Base-by-base conservation (phyloP, 2,329 filamentous ascomycete genomes). In the Paecilomyces formosus region DNA sequence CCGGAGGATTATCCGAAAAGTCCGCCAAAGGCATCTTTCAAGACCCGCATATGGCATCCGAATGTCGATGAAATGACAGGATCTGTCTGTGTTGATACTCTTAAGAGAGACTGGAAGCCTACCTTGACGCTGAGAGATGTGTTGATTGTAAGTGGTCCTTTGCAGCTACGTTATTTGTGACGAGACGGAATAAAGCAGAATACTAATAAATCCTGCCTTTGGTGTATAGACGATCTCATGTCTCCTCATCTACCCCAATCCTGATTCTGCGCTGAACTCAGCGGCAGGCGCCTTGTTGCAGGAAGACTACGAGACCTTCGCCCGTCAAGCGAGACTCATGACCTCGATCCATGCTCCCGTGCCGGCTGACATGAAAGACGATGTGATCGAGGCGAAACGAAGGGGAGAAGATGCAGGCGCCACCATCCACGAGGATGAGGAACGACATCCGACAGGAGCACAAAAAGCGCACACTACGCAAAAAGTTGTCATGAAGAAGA, bases 61-160 rank as follows among this genome's bases (percentile, higher is more conserved):
- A 87, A 87, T 64, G 81, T 87, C 55, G 84, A 87, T 61, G 82
- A 85, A 56, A 74, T 76, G n/a, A 83, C 81, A 0, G 85, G 85
- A 4, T 81, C 80, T 0, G 83, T 87, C 2, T 87, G 85, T 61
- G 82, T 87, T 2, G 85, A 87, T 72, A 87, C 85, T 1, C 66
- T 87, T 52, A 87, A 87, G 72, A 76, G 82, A 53, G 85, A 86
- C 64, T 87, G 85, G 85, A 79, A 82, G 58, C 73, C 77, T 13
- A 80, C 75, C 28, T 70, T 87, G 62, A 86, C 82, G 26, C 67
- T 87, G 55, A 74, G 81, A 53, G 83, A 87, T 72, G 82, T 87
- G 2, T 70, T 87, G 18, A 67, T 79, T 55, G 76, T 78, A 63
- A 65, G 76, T 72, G 13, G 39, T 2, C n/a, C n/a, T 18, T 45